Evolutionary conservation across 495 filamentous ascomycete species (phyloP), one percentile per base, ranked within the genome.

Genomic region (Lasiosphaeria hispida): DNA sequence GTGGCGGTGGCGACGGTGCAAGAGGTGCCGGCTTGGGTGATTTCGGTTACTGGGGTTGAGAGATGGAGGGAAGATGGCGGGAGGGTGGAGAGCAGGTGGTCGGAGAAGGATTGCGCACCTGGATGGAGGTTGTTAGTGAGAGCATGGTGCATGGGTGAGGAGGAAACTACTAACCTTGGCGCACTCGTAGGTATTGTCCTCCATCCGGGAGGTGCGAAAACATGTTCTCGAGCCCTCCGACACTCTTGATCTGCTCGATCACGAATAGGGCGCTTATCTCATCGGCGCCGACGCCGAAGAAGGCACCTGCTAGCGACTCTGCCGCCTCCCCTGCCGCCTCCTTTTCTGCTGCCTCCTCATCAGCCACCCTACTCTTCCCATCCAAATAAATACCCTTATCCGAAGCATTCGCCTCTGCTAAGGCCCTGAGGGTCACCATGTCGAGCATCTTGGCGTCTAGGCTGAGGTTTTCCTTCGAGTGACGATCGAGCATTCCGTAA

Each of bases 221-320:
- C 53, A 81, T 68, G n/a, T 69, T 61, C 14, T 74, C 38, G 4
- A 83, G 56, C 0, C 79, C 78, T 1, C 70, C 71, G 2, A 74
- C 73, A 19, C 68, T 68, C 53, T 72, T 71, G 67, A 73, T 75
- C 63, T 82, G 80, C 44, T 77, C 71, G n/a, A 84, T 62, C 59
- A 82, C 75, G 54, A 65, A 83, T 0, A 77, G 55, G 6, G 75
- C 73, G 43, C 69, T 75, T 18, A 83, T 53, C 7, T 82, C 75
- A 0, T 35, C 39, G n/a, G 66, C 57, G 14, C 78, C 73, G 11
- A 72, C 58, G 10, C 79, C 77, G 2, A 80, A 68, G 68, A 82
- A 77, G 2, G 69, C 77, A 5, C 69, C 69, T 0, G 69, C 65
- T 63, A 78, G 76, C 33, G 76, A 53, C 11, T 61, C 65, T 8